phyloP scores from a whole-genome alignment of 352 stramenopile genomes.

The Globisporangium takayamanum region DNA sequence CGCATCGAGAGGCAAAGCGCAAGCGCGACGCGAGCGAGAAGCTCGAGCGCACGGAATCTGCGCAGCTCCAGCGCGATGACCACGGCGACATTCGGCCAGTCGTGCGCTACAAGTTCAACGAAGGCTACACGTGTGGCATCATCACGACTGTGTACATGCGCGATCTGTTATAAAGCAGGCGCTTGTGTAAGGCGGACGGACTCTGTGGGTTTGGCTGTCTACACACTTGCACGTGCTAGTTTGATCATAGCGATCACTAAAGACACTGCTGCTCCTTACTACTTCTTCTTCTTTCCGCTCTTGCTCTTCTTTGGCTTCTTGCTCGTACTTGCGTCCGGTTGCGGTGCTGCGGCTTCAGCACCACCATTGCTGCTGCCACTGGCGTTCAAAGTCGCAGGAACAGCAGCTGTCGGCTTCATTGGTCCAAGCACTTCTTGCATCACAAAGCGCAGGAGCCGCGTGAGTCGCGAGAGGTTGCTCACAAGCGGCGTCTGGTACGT shows the following conservation, averaged over 20 bases:
- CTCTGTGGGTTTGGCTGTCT: not conserved
- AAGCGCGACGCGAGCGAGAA: constrained; percentile 54
- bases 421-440: constrained; percentile 64
- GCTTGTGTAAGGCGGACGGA: too few species aligned
- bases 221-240: not conserved
- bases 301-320: constrained; percentile 46
- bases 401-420: constrained; percentile 25
- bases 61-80: constrained; percentile 8
- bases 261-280: not conserved
- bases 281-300: constrained; percentile 35
- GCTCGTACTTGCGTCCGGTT: constrained; percentile 5
- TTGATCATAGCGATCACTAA: not conserved
- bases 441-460: constrained; percentile 49
- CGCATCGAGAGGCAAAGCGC: constrained; percentile 72
- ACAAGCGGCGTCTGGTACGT: constrained; percentile 14
- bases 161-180: constrained; percentile 60
- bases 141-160: constrained; percentile 83
- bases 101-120: constrained; percentile 88
- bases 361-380: not conserved
- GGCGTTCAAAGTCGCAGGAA: constrained; percentile 1
- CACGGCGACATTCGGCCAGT: constrained; percentile 21
- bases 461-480: constrained; percentile 32
- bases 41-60: constrained; percentile 22
- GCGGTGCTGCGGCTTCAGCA: too few species aligned
- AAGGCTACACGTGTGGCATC: constrained; percentile 88